phyloP scores from a whole-genome alignment of 345 rosid genomes.

The Euclidium syriacum region DNA sequence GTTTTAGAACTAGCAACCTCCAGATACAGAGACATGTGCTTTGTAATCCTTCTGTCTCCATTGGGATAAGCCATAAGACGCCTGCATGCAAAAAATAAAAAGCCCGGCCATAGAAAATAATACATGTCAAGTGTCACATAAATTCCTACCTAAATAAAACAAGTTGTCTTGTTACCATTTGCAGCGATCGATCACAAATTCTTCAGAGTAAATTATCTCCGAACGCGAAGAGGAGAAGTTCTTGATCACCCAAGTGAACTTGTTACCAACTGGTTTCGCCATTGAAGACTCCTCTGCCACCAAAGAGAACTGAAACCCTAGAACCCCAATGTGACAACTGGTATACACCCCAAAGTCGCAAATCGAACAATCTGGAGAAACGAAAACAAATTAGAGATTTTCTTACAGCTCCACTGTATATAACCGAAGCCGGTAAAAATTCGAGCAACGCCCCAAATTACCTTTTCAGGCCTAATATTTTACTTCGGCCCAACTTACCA shows the following conservation, averaged over 20 bases:
- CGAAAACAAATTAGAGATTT: too few relatives aligned
- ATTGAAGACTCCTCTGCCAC: background rate
- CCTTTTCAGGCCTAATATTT: too few relatives aligned
- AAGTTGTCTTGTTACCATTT: background rate
- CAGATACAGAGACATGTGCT: conserved; percentile 65
- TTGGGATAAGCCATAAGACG: conserved; percentile 62
- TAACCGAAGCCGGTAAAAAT: too few relatives aligned
- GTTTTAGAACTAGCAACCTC: conserved; percentile 60
- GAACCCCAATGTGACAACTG: too few relatives aligned
- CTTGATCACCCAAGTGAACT: background rate
- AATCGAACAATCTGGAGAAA: too few relatives aligned
- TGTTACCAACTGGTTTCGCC: background rate
- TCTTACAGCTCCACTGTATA: too few relatives aligned
- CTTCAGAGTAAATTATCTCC: background rate
- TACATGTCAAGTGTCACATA: too few relatives aligned
- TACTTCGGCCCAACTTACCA: too few relatives aligned
- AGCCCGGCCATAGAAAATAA: background rate
- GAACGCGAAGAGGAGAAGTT: background rate
- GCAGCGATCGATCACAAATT: background rate
- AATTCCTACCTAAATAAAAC: too few relatives aligned
- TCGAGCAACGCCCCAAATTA: too few relatives aligned
- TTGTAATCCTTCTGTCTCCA: conserved; percentile 48
- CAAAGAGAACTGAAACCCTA: too few relatives aligned
- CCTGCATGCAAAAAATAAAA: conserved; percentile 29
- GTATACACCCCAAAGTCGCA: too few relatives aligned